Conservation (phyloP, 306 rosid genomes). For the Sesbania bispinosa region DNA sequence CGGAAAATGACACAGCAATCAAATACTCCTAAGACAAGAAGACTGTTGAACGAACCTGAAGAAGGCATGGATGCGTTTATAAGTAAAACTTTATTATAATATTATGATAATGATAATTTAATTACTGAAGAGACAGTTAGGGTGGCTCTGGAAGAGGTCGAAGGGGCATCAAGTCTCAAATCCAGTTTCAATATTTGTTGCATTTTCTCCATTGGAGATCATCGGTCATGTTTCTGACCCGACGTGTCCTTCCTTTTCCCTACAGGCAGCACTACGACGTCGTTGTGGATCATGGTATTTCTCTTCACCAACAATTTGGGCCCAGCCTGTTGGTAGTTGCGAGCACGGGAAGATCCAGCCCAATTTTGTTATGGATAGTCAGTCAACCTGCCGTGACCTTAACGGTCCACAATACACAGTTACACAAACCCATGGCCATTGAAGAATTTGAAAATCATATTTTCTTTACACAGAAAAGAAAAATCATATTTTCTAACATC, state of each 20-base stretch:
- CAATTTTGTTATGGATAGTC: no score
- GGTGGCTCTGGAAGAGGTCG: conserved; percentile 38
- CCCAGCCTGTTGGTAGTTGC: no score
- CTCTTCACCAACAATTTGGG: no score
- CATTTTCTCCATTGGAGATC: conserved; percentile 11
- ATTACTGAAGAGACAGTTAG: background rate
- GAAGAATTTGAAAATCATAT: no score
- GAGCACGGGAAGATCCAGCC: no score
- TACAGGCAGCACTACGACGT: background rate
- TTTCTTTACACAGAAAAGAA: no score
- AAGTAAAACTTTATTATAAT: background rate
- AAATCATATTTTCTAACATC: no score
- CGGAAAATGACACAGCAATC: conserved; percentile 32
- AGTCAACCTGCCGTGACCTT: no score
- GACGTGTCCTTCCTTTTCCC: background rate
- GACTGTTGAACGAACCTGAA: conserved; percentile 33
- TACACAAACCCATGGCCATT: no score
- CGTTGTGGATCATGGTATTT: no score
- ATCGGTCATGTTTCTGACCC: background rate
- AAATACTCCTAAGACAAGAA: no score
- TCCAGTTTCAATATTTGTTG: background rate
- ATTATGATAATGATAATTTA: background rate
- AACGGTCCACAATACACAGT: no score
- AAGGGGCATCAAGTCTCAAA: conserved; percentile 37
- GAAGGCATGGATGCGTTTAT: conserved; percentile 32